Conservation (phyloP, 1,139 yeast species). For the Candida pseudocylindracea region DNA sequence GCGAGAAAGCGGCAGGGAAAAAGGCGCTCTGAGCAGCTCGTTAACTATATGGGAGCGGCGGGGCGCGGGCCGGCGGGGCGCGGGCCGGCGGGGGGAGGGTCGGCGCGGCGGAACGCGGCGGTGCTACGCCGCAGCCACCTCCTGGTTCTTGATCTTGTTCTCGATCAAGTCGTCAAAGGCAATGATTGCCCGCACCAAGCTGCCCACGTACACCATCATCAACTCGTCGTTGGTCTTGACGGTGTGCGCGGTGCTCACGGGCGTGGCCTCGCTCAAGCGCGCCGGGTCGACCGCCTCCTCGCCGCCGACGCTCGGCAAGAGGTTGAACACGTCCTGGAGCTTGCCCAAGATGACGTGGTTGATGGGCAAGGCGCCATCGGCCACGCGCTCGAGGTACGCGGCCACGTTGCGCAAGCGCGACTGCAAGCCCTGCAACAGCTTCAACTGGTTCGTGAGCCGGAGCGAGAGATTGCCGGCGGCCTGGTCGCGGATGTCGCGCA, state of each 20-base stretch:
- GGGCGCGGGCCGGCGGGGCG: too few relatives aligned
- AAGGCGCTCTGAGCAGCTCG: too few relatives aligned
- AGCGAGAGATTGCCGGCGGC: slow-evolving; percentile 88
- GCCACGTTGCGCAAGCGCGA: slow-evolving; percentile 66
- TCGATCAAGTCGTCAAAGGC: slow-evolving; percentile 95
- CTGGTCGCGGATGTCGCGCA: slow-evolving; percentile 88
- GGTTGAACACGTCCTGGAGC: slow-evolving; percentile 83
- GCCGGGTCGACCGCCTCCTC: slow-evolving; percentile 3
- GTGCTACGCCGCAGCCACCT: slow-evolving; percentile 6
- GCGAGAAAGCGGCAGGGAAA: too few relatives aligned
- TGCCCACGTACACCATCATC: slow-evolving; percentile 80
- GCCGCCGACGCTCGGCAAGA: slow-evolving; percentile 50
- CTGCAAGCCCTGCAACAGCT: slow-evolving; percentile 71
- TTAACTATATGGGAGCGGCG: too few relatives aligned
- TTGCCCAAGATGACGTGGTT: slow-evolving; percentile 84
- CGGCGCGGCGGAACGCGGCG: too few relatives aligned
- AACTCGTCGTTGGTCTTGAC: slow-evolving; percentile 88
- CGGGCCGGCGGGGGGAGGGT: too few relatives aligned
- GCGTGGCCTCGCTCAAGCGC: slow-evolving; percentile 7
- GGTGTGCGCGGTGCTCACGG: slow-evolving; percentile 62
- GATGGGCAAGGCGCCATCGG: slow-evolving; percentile 51
- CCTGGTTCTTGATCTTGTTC: slow-evolving; percentile 73
- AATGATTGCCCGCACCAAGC: slow-evolving; percentile 80
- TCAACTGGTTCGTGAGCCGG: slow-evolving; percentile 71
- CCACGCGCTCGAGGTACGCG: slow-evolving; percentile 55